phyloP scores from a whole-genome alignment of 2,329 filamentous ascomycete genomes.

The Alternaria sp. region DNA sequence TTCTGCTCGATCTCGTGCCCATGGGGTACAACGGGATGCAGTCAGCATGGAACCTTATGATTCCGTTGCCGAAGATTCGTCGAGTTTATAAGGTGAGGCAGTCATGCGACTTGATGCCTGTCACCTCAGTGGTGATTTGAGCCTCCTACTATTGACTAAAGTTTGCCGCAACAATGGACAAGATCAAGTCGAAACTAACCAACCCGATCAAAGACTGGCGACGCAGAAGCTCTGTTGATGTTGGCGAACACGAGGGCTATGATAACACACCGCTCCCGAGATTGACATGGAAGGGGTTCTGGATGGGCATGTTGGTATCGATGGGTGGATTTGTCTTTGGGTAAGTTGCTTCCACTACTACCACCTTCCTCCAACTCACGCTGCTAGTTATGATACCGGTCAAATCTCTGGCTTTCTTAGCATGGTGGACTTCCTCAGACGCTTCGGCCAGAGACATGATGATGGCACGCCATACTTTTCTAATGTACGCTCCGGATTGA shows the following conservation, averaged over 20 bases:
- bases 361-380: not conserved
- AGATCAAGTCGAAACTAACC: constrained; percentile 23
- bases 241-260: constrained; percentile 33
- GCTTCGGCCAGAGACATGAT: constrained; percentile 28
- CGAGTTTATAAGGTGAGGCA: not conserved
- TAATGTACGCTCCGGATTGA: constrained; percentile 40
- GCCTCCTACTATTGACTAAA: not conserved
- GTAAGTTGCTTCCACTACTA: not conserved
- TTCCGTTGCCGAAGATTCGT: constrained; percentile 2
- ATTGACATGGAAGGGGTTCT: constrained; percentile 26
- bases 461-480: constrained; percentile 37
- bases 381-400: constrained; percentile 35
- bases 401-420: constrained; percentile 44
- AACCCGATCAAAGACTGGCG: constrained; percentile 30
- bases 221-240: constrained; percentile 23
- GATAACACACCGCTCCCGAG: constrained; percentile 12
- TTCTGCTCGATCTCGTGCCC: not conserved
- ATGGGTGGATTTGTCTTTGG: constrained; percentile 33
- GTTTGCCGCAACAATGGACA: not conserved
- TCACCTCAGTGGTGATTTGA: not conserved
- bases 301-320: constrained; percentile 42
- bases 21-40: not conserved
- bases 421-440: constrained; percentile 40
- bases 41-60: not conserved
- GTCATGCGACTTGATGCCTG: not conserved